phyloP scores from a whole-genome alignment of 164 flowering plant genomes.

The Liriodendron chinense region DNA sequence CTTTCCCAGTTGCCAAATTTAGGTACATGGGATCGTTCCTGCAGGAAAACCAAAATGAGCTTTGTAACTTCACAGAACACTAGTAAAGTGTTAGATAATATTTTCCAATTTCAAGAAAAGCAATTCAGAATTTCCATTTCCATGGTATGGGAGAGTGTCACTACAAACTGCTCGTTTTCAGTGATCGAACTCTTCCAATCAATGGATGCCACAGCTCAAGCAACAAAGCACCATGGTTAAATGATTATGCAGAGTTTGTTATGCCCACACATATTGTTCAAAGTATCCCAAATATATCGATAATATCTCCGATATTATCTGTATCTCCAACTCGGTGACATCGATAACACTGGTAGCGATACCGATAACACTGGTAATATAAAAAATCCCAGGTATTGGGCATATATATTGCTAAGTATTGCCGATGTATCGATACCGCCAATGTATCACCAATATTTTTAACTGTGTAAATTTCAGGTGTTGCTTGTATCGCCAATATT shows the following conservation, averaged over 20 bases:
- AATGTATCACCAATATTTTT: no score
- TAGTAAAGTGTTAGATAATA: neutral
- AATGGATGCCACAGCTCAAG: neutral
- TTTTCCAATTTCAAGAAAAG: neutral
- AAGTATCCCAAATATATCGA: no score
- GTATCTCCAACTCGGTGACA: no score
- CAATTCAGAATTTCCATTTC: neutral
- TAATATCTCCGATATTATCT: no score
- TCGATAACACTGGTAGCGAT: no score
- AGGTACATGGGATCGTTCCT: slow-evolving; percentile 70
- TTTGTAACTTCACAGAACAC: neutral
- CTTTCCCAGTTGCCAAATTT: slow-evolving; percentile 87
- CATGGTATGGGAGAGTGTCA: neutral
- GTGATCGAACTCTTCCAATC: neutral
- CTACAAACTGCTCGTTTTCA: neutral
- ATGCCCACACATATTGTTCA: no score
- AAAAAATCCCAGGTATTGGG: no score
- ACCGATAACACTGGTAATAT: no score
- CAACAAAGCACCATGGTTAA: neutral
- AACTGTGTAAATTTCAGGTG: no score
- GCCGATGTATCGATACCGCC: no score
- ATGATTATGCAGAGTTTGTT: neutral
- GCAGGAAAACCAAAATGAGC: slow-evolving; percentile 18
- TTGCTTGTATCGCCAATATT: no score
- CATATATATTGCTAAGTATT: no score